These are phyloP conservation scores for Phaeophleospora eucalypticola DNA, from an alignment of 2,329 filamentous ascomycete genomes.

Conservation along the genomic window DNA sequence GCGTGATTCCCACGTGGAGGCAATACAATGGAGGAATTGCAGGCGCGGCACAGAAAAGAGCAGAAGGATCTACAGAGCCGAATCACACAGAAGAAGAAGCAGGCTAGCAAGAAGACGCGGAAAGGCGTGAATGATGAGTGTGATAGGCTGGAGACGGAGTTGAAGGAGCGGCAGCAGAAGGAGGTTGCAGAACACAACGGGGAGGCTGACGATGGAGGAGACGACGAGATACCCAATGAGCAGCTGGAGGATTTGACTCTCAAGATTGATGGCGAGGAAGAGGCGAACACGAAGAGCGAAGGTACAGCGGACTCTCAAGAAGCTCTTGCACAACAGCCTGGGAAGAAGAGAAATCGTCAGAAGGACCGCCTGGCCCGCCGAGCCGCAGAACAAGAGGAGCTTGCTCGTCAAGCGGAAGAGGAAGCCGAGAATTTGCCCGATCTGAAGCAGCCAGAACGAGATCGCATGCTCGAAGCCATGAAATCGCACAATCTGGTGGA, in stretches of 20 bases:
- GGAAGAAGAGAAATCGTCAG: slow-evolving; percentile 80
- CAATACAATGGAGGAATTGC: slow-evolving; percentile 70
- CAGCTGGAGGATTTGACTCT: slow-evolving; percentile 22
- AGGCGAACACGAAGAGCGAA: neutral
- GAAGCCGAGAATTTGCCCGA: slow-evolving; percentile 75
- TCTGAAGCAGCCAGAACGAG: slow-evolving; percentile 64
- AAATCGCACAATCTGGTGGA: slow-evolving; percentile 62
- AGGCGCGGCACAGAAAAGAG: slow-evolving; percentile 80
- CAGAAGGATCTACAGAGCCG: slow-evolving; percentile 78
- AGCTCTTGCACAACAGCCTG: slow-evolving; percentile 15
- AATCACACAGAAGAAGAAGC: slow-evolving; percentile 94
- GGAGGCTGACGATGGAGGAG: slow-evolving; percentile 12
- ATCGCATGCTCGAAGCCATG: slow-evolving; percentile 67
- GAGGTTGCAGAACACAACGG: slow-evolving; percentile 48
- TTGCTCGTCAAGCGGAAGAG: slow-evolving; percentile 61
- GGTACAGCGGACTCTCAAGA: neutral
- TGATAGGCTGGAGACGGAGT: slow-evolving; percentile 53
- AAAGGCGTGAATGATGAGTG: slow-evolving; percentile 61
- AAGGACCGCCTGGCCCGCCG: slow-evolving; percentile 87
- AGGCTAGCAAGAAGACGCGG: slow-evolving; percentile 76
- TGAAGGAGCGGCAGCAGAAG: slow-evolving; percentile 51
- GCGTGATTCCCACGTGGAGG: too few species aligned
- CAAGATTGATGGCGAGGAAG: slow-evolving; percentile 15
- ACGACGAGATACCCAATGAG: slow-evolving; percentile 14
- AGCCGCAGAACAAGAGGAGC: slow-evolving; percentile 75